Percentiles rank a stretch among this genome's conserved stretches.
Evolutionary conservation across 257 asterid species (phyloP).

Genomic region (Misopates orontium): DNA sequence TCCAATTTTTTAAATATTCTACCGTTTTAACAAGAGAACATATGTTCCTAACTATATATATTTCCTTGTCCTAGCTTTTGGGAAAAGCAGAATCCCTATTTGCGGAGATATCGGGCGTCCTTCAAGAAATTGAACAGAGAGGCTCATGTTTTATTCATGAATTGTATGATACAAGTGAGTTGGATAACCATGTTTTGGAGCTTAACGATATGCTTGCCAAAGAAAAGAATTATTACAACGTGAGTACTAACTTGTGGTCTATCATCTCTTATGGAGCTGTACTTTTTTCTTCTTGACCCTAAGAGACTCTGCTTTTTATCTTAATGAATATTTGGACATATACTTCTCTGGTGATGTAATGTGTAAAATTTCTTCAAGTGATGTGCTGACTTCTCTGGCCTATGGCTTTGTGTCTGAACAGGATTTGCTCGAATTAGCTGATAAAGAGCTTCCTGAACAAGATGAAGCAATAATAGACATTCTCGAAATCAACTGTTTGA

Average conservation of each 20-base stretch:
- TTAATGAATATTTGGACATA: neutral
- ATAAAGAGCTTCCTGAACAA: slow-evolving; percentile 29
- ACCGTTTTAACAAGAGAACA: neutral
- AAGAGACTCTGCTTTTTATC: neutral
- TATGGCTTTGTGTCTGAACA: slow-evolving; percentile 28
- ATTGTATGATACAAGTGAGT: slow-evolving; percentile 49
- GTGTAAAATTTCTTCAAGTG: neutral
- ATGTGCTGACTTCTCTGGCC: slow-evolving; percentile 8
- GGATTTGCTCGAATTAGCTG: slow-evolving; percentile 56
- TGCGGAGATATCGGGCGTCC: slow-evolving; percentile 62
- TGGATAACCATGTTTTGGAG: slow-evolving; percentile 54
- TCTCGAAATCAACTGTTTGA: slow-evolving; percentile 73
- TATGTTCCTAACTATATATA: slow-evolving; percentile 20
- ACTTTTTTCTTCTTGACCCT: slow-evolving; percentile 9
- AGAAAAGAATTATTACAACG: slow-evolving; percentile 56
- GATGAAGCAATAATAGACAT: slow-evolving; percentile 51
- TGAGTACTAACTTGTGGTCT: slow-evolving; percentile 37
- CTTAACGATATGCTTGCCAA: slow-evolving; percentile 53
- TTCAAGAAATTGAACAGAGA: slow-evolving; percentile 51
- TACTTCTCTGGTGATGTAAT: too few species aligned
- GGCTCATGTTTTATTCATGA: slow-evolving; percentile 45
- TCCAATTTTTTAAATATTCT: neutral
- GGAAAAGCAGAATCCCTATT: slow-evolving; percentile 64
- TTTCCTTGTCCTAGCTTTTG: slow-evolving; percentile 55
- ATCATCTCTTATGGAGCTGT: slow-evolving; percentile 1